These are phyloP conservation scores for Verticillium tricorpus DNA, from an alignment of 2,329 filamentous ascomycete genomes.

Conservation along the genomic window DNA sequence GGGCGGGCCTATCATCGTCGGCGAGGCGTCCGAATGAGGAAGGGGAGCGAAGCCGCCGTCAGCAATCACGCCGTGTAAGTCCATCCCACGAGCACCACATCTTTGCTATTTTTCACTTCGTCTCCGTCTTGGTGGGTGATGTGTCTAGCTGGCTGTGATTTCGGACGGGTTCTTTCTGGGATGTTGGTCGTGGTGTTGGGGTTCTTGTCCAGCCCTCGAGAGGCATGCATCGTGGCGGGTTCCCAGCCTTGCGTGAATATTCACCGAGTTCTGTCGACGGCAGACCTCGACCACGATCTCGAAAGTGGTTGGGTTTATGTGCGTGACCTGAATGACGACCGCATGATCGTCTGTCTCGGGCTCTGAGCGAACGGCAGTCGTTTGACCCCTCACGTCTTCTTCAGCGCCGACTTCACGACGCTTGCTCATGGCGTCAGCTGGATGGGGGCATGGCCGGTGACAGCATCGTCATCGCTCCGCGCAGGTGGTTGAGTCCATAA, in stretches of 20 bases:
- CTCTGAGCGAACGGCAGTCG: neutral
- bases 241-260: neutral
- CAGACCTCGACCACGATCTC: neutral
- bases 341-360: neutral
- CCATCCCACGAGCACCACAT: neutral
- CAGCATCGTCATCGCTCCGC: neutral
- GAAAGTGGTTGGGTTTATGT: neutral
- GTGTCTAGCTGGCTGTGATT: neutral
- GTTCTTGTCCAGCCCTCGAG: neutral
- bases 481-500: neutral
- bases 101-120: no score
- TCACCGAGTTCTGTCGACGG: neutral
- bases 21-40: neutral
- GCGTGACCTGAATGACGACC: neutral
- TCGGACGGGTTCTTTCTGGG: no score
- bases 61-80: neutral
- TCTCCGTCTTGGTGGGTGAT: neutral
- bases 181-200: no score
- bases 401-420: neutral
- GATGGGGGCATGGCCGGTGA: neutral
- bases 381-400: neutral
- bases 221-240: neutral
- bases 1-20: neutral
- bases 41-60: neutral
- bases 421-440: neutral